phyloP scores from a whole-genome alignment of 2,329 filamentous ascomycete species.

The Pseudopyricularia javanii region DNA sequence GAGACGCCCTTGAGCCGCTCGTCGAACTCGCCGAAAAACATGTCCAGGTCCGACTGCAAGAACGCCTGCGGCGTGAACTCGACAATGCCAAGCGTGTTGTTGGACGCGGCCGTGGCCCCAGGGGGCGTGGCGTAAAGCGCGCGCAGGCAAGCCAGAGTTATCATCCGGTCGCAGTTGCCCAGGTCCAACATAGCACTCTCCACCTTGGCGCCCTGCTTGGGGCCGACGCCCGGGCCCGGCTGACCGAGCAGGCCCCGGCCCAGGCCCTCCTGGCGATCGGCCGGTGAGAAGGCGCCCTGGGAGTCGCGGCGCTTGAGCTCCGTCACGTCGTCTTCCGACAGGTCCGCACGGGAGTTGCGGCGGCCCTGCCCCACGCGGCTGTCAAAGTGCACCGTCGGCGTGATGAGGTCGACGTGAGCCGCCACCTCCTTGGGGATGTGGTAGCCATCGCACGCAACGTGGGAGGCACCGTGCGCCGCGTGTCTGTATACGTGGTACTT shows the following conservation, averaged over 20 bases:
- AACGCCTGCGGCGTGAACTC: constrained; percentile 43
- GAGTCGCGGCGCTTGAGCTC: constrained; percentile 8
- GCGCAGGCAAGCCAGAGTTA: constrained; percentile 43
- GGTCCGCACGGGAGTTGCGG: constrained; percentile 26
- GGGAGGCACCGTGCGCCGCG: constrained; percentile 21
- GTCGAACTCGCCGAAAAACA: constrained; percentile 33
- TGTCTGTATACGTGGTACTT: constrained; percentile 44
- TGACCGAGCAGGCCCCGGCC: constrained; percentile 15
- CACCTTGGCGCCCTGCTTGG: constrained; percentile 17
- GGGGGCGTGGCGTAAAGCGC: constrained; percentile 32
- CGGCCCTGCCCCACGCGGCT: constrained; percentile 28
- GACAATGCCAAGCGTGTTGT: constrained; percentile 41
- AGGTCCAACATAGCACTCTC: constrained; percentile 17
- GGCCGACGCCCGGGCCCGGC: constrained; percentile 12
- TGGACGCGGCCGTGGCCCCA: constrained; percentile 16
- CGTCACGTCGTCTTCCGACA: constrained; percentile 16
- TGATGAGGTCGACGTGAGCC: constrained; percentile 46
- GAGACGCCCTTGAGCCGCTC: constrained; percentile 23
- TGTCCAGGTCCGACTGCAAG: constrained; percentile 33
- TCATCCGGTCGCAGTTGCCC: constrained; percentile 35
- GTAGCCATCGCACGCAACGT: constrained; percentile 42
- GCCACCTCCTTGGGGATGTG: constrained; percentile 39
- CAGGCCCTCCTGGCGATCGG: background rate
- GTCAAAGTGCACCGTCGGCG: constrained; percentile 53
- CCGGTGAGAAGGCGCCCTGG: no score